These are phyloP conservation scores for Lunasporangiospora selenospora DNA, from an alignment of 192 early-diverging fungal genomes.

Conservation along the genomic window DNA sequence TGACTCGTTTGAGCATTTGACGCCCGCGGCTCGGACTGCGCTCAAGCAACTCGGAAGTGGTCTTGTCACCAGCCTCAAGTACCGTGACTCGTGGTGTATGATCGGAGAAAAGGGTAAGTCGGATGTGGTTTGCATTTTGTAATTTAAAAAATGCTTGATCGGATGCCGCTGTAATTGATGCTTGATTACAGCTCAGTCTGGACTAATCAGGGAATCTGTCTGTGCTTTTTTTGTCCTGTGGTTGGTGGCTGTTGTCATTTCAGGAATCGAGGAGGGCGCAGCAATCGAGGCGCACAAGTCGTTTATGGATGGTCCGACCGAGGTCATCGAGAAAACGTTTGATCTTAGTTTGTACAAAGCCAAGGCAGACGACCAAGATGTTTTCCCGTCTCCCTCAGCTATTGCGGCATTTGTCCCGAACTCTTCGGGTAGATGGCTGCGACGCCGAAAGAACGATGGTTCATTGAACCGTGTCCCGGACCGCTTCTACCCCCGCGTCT, in stretches of 20 bases:
- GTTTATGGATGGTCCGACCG: slow-evolving; percentile 65
- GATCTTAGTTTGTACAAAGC: slow-evolving; percentile 56
- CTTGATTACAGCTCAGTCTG: too few species aligned
- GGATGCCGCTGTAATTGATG: too few species aligned
- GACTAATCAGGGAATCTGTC: too few species aligned
- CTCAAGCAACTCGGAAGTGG: slow-evolving; percentile 69
- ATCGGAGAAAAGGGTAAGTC: slow-evolving; percentile 76
- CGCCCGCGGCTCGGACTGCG: slow-evolving; percentile 60
- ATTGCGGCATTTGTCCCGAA: slow-evolving; percentile 55
- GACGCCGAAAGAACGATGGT: slow-evolving; percentile 85
- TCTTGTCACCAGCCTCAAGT: slow-evolving; percentile 59
- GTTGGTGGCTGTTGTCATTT: background rate
- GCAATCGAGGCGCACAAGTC: slow-evolving; percentile 64
- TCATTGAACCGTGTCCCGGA: slow-evolving; percentile 81
- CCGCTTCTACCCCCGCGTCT: slow-evolving; percentile 82
- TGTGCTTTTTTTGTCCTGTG: background rate
- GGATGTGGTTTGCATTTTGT: background rate
- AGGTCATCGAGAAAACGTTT: slow-evolving; percentile 56
- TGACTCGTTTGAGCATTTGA: slow-evolving; percentile 75
- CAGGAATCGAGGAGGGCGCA: slow-evolving; percentile 44
- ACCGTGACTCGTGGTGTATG: slow-evolving; percentile 86
- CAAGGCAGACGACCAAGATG: slow-evolving; percentile 26
- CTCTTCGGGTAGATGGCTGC: slow-evolving; percentile 70
- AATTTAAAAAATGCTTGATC: too few species aligned
- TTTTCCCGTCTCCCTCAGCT: slow-evolving; percentile 42